Percentiles rank a stretch among this genome's conserved stretches.
These are phyloP conservation scores for Scedosporium dehoogii DNA, from an alignment of 2,329 filamentous ascomycete genomes.

Conservation along the genomic window DNA sequence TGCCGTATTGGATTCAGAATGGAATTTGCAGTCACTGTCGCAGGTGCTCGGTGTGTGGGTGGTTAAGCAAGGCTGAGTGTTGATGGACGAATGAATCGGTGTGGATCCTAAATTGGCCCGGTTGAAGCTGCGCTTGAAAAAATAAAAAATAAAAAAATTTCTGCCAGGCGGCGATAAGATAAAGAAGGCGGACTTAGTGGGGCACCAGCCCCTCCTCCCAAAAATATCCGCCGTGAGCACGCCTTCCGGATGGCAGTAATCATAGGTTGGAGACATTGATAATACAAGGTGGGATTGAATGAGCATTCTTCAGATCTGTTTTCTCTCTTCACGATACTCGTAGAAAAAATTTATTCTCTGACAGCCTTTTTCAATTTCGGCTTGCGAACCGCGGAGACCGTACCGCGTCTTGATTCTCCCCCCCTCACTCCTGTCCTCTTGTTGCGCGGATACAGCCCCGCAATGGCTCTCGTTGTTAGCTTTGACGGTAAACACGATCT, in stretches of 20 bases:
- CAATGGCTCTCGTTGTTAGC: background rate
- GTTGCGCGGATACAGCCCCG: background rate
- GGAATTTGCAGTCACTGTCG: background rate
- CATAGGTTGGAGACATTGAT: background rate
- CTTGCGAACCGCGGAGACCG: background rate
- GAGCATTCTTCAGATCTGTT: background rate
- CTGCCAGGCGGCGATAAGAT: slow-evolving; percentile 5
- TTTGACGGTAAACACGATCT: background rate
- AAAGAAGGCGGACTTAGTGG: slow-evolving; percentile 1
- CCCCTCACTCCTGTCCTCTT: background rate
- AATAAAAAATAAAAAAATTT: slow-evolving; percentile 1
- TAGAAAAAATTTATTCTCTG: background rate
- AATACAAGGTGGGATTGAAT: background rate
- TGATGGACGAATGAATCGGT: background rate
- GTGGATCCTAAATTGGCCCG: background rate
- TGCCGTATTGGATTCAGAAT: background rate
- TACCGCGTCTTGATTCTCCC: background rate
- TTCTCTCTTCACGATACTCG: background rate
- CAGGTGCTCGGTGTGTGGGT: background rate
- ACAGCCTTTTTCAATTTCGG: background rate
- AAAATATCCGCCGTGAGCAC: background rate
- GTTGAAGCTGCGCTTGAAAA: background rate
- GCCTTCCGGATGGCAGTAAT: background rate
- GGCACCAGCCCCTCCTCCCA: background rate
- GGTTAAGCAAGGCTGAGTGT: background rate